phyloP scores from a whole-genome alignment of 345 rosid genomes.

The Combretum micranthum region DNA sequence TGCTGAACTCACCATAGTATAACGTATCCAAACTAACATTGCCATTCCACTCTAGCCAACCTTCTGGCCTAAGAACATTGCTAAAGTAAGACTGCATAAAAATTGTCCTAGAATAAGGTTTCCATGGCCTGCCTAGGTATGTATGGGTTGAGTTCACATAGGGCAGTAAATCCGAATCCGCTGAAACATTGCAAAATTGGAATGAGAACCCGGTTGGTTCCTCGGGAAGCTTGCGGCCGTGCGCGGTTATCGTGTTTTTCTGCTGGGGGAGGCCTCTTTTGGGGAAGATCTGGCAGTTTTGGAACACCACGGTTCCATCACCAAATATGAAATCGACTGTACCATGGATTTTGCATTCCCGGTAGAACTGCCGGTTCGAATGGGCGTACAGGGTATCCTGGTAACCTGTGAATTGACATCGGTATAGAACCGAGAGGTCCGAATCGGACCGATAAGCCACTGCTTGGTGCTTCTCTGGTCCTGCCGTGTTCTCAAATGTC shows the following conservation, averaged over 20 bases:
- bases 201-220: slow-evolving; percentile 78
- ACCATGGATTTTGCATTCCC: slow-evolving; percentile 75
- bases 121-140: slow-evolving; percentile 92
- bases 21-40: slow-evolving; percentile 46
- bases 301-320: slow-evolving; percentile 62
- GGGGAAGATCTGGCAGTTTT: slow-evolving; percentile 58
- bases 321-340: slow-evolving; percentile 90
- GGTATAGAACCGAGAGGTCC: slow-evolving; percentile 57
- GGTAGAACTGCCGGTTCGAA: slow-evolving; percentile 81
- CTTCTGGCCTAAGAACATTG: slow-evolving; percentile 44
- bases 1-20: slow-evolving; percentile 65
- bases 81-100: slow-evolving; percentile 65
- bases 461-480: slow-evolving; percentile 78
- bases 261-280: slow-evolving; percentile 61
- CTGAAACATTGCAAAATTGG: slow-evolving; percentile 68
- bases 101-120: slow-evolving; percentile 62
- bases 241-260: slow-evolving; percentile 76
- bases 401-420: slow-evolving; percentile 59
- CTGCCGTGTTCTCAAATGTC: slow-evolving; percentile 81
- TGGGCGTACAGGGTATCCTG: slow-evolving; percentile 87
- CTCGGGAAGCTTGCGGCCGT: slow-evolving; percentile 64
- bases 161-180: slow-evolving; percentile 54
- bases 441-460: slow-evolving; percentile 78
- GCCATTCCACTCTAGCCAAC: slow-evolving; percentile 81
- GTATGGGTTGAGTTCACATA: slow-evolving; percentile 32